Evolutionary conservation across 495 filamentous ascomycete genomes (phyloP).

Genomic region (Xylaria castorea): DNA sequence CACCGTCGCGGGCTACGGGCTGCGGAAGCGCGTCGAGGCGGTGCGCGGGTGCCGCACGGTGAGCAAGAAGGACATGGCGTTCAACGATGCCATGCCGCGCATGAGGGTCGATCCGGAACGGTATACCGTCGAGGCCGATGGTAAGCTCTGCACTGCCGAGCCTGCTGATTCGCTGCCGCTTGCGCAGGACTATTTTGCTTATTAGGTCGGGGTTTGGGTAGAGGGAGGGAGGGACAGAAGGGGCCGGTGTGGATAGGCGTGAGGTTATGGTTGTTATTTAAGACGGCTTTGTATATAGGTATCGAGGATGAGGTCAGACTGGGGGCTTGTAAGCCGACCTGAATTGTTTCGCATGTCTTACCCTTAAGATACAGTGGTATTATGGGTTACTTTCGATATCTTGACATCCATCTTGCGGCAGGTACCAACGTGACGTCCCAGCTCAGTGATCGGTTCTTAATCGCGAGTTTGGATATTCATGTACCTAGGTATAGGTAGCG

Average conservation of each 20-base stretch:
- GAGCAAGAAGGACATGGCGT: constrained; percentile 92
- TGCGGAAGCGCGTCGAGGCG: constrained; percentile 82
- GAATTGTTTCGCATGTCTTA: neutral
- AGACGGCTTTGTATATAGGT: neutral
- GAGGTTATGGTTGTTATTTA: neutral
- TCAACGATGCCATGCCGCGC: constrained; percentile 83
- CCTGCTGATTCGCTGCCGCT: constrained; percentile 77
- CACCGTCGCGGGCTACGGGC: constrained; percentile 69
- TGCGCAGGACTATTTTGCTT: constrained; percentile 82
- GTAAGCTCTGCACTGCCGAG: constrained; percentile 73
- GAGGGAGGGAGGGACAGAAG: too few species aligned
- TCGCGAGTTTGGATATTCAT: neutral
- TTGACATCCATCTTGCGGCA: neutral
- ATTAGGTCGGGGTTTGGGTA: constrained; percentile 50
- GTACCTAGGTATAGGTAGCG: neutral
- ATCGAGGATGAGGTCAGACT: neutral
- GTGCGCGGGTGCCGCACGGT: constrained; percentile 82
- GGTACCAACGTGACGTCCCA: neutral
- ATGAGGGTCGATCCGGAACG: constrained; percentile 95
- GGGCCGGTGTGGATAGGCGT: neutral
- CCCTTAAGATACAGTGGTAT: neutral
- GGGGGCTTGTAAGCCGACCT: neutral
- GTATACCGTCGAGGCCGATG: constrained; percentile 91
- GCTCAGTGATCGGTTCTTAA: neutral
- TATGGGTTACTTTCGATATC: neutral